A percentile compares a stretch with the other conserved stretches of the same genome.
Conservation (phyloP, 345 rosid genomes). For the Rhizophora apiculata region DNA sequence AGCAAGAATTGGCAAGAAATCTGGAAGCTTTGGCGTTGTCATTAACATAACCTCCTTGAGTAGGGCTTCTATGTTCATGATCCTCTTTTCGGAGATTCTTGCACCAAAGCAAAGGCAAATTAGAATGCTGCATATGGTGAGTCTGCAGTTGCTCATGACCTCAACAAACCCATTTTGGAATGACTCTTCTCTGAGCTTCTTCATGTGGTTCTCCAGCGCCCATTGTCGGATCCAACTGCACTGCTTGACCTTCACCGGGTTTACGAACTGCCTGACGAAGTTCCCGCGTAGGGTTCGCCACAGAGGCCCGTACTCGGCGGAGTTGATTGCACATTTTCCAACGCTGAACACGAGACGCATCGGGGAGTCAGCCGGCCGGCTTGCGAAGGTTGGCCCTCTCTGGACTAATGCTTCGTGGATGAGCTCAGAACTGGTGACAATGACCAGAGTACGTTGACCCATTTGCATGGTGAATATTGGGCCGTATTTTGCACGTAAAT, state of each 20-base stretch:
- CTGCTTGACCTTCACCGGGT: constrained; percentile 23
- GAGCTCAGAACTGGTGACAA: constrained; percentile 26
- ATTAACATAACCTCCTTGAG: constrained; percentile 30
- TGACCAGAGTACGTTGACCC: constrained; percentile 33
- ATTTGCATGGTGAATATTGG: constrained; percentile 35
- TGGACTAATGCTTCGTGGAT: constrained; percentile 32
- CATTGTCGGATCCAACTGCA: constrained; percentile 27
- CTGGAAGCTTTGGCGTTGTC: constrained; percentile 24
- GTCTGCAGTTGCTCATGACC: constrained; percentile 23
- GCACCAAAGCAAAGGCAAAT: constrained; percentile 32
- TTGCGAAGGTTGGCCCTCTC: constrained; percentile 25
- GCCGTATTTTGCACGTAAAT: constrained; percentile 31
- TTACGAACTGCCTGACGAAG: constrained; percentile 25
- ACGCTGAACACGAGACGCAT: constrained; percentile 30
- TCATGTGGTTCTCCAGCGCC: constrained; percentile 29
- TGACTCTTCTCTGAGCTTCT: constrained; percentile 11
- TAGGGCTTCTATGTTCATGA: constrained; percentile 17
- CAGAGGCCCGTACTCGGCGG: constrained; percentile 28
- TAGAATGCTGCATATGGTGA: constrained; percentile 24
- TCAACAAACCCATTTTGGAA: constrained; percentile 20
- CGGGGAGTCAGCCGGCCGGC: constrained; percentile 29
- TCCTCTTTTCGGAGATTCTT: constrained; percentile 21
- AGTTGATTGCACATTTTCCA: constrained; percentile 33
- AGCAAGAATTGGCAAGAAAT: constrained; percentile 27
- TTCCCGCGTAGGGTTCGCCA: constrained; percentile 33